Base-by-base conservation (phyloP, 164 flowering plant genomes). In the Akebia trifoliata region DNA sequence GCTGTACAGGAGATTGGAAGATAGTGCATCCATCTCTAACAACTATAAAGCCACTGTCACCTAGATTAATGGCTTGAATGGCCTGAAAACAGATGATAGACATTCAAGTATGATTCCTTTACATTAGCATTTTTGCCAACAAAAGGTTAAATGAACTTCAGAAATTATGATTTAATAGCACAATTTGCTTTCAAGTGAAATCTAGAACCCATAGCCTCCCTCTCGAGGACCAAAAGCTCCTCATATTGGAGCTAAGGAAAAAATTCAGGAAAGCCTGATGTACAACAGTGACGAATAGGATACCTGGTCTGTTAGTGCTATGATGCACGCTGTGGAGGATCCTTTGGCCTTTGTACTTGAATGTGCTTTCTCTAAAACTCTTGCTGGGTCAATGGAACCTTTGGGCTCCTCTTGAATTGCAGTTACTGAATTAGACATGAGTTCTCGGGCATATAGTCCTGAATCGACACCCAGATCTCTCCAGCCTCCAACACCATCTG, bases 401-500 rank as follows among this genome's bases (percentile, higher is more conserved):
- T 80, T 81, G 15, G 96, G 96, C 68, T 89, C 98, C 49, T 89
- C 87, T 25, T 65, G 72, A 58, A 92, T 70, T 14, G 98, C 96
- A 61, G 47, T 40, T 15, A 79, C 97, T 26, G 98, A 83, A 64
- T 92, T 72, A 43, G 90, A 77, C 98, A 92, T 92, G 38, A 92
- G 93, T 59, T 89, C 98, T 45, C 91, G 77, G 1, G 98, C 82
- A 76, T 81, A 92, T 32, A 32, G 60, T 25, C 98, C 96, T 3
- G 98, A 67, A 82, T 91, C 81, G 65, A 92, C 69, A 38, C 97
- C 98, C 50, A 71, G 73, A 62, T 82, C 96, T 20, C 93, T 93
- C 98, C 98, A 92, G 34, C 95, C 96, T 68, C 98, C 98, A 63
- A 89, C 96, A 73, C 98, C 98, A 82, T 92, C 96, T 44, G 98